These are phyloP conservation scores for Cryptococcus jaspeensis DNA, from an alignment of 1,284 basidiomycete species.

Conservation along the genomic window DNA sequence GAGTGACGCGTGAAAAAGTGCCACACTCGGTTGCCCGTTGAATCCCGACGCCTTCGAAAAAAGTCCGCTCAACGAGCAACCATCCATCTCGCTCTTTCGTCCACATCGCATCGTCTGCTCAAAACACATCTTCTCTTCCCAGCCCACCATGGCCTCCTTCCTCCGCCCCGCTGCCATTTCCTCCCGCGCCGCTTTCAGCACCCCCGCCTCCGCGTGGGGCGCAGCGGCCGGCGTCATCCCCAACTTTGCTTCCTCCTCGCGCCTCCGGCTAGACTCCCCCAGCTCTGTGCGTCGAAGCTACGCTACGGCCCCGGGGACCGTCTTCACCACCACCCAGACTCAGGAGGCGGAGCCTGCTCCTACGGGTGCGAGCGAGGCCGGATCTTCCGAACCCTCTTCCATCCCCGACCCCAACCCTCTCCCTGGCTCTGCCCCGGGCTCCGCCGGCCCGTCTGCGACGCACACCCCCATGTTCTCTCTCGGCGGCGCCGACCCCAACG, in stretches of 20 bases:
- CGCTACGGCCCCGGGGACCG: background rate
- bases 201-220: background rate
- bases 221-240: background rate
- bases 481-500: background rate
- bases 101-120: background rate
- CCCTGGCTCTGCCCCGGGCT: background rate
- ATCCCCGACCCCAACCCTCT: slow-evolving; percentile 3
- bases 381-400: slow-evolving; percentile 3
- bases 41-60: slow-evolving; percentile 6
- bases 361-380: background rate
- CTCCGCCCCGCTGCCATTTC: slow-evolving; percentile 3
- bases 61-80: slow-evolving; percentile 1
- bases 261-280: slow-evolving; percentile 10
- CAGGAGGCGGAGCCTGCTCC: background rate
- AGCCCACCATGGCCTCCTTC: slow-evolving; percentile 8
- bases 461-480: too few species aligned
- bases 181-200: slow-evolving; percentile 1
- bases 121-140: background rate
- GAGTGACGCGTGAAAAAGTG: background rate
- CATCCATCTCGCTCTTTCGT: background rate
- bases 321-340: slow-evolving; percentile 1
- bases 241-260: slow-evolving; percentile 15
- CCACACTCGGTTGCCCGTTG: slow-evolving; percentile 10
- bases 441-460: too few species aligned
- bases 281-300: slow-evolving; percentile 1